A percentile compares a stretch with the other conserved stretches of the same genome.
Evolutionary conservation across 495 filamentous ascomycete species (phyloP).

Genomic region (Cudoniella acicularis): DNA sequence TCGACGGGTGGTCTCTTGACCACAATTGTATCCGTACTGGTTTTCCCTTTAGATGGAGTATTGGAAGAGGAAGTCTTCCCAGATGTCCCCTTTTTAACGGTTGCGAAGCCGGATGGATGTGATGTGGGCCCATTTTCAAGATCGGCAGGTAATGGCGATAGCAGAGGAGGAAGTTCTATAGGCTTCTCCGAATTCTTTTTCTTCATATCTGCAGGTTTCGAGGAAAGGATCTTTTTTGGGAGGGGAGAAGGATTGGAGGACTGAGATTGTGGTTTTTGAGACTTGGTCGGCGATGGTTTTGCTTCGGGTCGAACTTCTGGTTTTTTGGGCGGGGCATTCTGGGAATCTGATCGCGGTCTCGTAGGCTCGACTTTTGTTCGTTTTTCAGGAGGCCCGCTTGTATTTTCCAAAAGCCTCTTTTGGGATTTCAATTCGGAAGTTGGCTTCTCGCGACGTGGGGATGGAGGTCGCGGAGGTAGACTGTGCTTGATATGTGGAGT

Average conservation of each 20-base stretch:
- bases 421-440: conserved; percentile 9
- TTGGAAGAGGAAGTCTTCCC: conserved; percentile 5
- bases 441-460: conserved; percentile 8
- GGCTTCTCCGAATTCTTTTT: conserved; percentile 12
- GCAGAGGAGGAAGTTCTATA: conserved; percentile 13
- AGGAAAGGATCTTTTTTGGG: conserved; percentile 2
- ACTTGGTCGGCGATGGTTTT: conserved; percentile 1
- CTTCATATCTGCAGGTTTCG: conserved; percentile 8
- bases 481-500: conserved; percentile 11
- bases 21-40: conserved; percentile 15
- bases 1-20: conserved; percentile 5
- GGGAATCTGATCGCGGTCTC: conserved; percentile 11
- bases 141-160: conserved; percentile 25
- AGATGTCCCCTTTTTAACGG: neutral
- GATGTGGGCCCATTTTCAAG: conserved; percentile 8
- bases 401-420: conserved; percentile 19
- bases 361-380: conserved; percentile 19
- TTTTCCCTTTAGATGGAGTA: conserved; percentile 3
- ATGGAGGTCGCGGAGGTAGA: conserved; percentile 22
- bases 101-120: neutral
- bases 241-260: conserved; percentile 3
- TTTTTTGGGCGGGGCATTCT: conserved; percentile 1
- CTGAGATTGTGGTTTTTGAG: neutral
- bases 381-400: conserved; percentile 17
- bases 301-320: neutral